Conservation (phyloP, 164 flowering plant species). For the Chimonanthus salicifolius region DNA sequence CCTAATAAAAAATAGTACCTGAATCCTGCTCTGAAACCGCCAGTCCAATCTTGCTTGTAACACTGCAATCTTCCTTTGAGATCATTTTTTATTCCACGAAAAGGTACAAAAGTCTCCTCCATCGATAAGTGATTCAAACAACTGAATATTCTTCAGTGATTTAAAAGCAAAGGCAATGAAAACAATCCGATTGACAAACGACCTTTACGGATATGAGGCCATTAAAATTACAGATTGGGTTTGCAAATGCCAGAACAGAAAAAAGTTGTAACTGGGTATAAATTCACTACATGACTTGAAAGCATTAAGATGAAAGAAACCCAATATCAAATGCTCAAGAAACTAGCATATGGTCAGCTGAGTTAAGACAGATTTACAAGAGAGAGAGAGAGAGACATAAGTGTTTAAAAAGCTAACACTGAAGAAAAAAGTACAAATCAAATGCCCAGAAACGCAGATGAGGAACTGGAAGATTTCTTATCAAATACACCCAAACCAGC, state of each 20-base stretch:
- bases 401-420: background rate
- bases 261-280: background rate
- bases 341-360: background rate
- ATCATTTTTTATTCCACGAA: conserved; percentile 93
- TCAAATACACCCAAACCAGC: conserved; percentile 7
- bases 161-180: conserved; percentile 1
- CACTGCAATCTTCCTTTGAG: conserved; percentile 72
- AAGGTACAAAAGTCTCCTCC: conserved; percentile 96
- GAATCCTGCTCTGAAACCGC: conserved; percentile 87
- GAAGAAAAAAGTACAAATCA: background rate
- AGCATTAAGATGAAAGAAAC: background rate
- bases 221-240: background rate
- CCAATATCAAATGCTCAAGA: background rate
- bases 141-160: conserved; percentile 3
- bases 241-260: background rate
- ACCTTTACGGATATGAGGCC: conserved; percentile 1
- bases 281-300: conserved; percentile 17
- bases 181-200: background rate
- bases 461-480: conserved; percentile 11
- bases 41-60: conserved; percentile 96
- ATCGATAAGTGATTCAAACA: conserved; percentile 23
- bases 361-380: conserved; percentile 5
- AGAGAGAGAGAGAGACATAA: background rate
- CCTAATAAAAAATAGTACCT: conserved; percentile 34
- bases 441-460: conserved; percentile 15